Evolutionary conservation across 2,329 filamentous ascomycete genomes (phyloP), one percentile per base, ranked within the genome.

Genomic region (Fusarium secorum): DNA sequence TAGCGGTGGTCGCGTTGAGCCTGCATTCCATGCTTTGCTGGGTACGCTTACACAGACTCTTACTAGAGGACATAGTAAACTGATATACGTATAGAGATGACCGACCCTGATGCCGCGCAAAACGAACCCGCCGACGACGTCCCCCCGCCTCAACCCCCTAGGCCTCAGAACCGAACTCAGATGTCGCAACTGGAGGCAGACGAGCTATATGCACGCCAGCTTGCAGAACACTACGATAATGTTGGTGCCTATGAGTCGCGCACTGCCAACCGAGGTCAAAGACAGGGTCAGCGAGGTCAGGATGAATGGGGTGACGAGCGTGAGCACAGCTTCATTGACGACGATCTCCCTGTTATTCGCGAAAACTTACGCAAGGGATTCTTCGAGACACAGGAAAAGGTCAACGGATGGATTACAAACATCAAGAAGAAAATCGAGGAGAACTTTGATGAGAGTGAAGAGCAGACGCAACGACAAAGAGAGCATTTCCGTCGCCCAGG

Each of bases 291-390:
- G n/a, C 66, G 59, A 24, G 39, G 53, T 15, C 66, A 69, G 65
- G 64, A 75, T 20, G 60, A 54, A 33, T 71, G 55, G 59, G 74
- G 89, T 39, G 89, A 90, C 18, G 90, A 93, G 53, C 89, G 88
- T 51, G 94, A 97, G 75, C 92, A 92, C 77, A 98, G 89, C 83
- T 99, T 99, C 81, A 89, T 98, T 74, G 96, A 99, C 75, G 96
- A 99, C 76, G 96, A 99, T 74, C 88, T 99, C 18, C 95, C 96
- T 3, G 90, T 95, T 53, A 98, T 99, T 78, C 91, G 91, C 73
- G 94, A 97, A 79, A 98, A 97, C 77, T 88, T 99, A 74, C 92
- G 91, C 78, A 97, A 98, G 83, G 96, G 96, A 7, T 99, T 99
- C 82, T 78, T 94, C 60, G 95, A 99, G 78, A 98, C 96, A 4